Base-by-base conservation (phyloP, 2,329 filamentous ascomycete species). In the Lecanicillium sp. region DNA sequence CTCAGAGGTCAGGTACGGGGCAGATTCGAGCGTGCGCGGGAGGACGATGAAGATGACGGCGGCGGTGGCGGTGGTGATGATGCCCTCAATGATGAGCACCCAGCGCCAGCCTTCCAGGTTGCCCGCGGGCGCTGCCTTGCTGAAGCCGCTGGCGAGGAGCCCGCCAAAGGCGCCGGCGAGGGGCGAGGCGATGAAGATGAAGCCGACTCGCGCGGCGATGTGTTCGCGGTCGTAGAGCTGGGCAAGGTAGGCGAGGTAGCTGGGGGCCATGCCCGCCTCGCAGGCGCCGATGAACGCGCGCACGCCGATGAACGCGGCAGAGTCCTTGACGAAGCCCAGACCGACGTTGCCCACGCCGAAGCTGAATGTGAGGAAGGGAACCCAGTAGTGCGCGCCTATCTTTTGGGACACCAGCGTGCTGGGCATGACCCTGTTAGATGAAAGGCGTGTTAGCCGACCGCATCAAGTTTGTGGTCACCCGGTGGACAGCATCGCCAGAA, bases 121-220 rank as follows among this genome's bases (percentile, higher is more conserved):
- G 1, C 60, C 65, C 12, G 73, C 56, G 0, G 70, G 69, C 48
- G 74, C 68, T 68, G 77, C 74, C 42, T 69, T 61, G 8, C 66
- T 51, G 10, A 72, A 53, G 4, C 68, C 75, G 48, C 75, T 81
- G 2, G 79, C 80, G 11, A 64, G 52, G 27, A 65, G 51, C 1
- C 62, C 63, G 3, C 62, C 62, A 37, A 64, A 56, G 71, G 70
- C 67, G 0, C 69, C 72, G 0, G 70, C 62, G 20, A 73, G 55
- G 4, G 77, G 78, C n/a, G 73, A 73, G 45, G 68, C 78, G 40
- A 72, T 75, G 42, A 62, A 54, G 14, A 62, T 52, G 43, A 75
- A 70, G 0, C 76, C 75, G 5, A 79, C 73, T 3, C 78, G 67
- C 12, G 74, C 69, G 2, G 72, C 75, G 17, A 76, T 67, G 58